A percentile compares a stretch with the other conserved stretches of the same genome.
These are phyloP conservation scores for Orychophragmus violaceus DNA, from an alignment of 345 rosid genomes.

Conservation along the genomic window DNA sequence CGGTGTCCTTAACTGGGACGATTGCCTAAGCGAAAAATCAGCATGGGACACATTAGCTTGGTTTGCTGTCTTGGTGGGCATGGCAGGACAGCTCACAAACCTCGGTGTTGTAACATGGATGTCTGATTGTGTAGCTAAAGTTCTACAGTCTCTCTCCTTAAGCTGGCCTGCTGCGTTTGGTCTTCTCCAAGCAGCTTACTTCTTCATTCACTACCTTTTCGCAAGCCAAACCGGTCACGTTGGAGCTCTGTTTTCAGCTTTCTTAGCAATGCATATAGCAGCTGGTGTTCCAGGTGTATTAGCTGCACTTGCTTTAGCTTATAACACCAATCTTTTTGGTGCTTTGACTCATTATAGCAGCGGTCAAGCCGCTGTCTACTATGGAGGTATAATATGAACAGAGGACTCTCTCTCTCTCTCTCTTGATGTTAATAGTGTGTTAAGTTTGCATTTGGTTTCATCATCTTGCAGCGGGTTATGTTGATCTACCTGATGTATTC, in stretches of 20 bases:
- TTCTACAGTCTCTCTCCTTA: constrained; percentile 63
- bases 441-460: neutral
- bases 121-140: constrained; percentile 66
- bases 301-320: constrained; percentile 86
- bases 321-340: constrained; percentile 88
- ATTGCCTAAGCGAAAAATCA: constrained; percentile 88
- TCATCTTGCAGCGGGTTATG: constrained; percentile 67
- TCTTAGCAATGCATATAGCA: constrained; percentile 93
- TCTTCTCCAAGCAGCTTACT: constrained; percentile 87
- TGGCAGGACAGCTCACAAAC: constrained; percentile 93
- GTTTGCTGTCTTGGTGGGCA: constrained; percentile 90
- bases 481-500: constrained; percentile 83
- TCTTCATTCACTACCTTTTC: constrained; percentile 86
- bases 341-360: constrained; percentile 96
- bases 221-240: constrained; percentile 98
- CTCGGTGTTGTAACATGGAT: constrained; percentile 86
- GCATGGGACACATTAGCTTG: constrained; percentile 98
- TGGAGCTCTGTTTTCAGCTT: constrained; percentile 90
- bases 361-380: constrained; percentile 97
- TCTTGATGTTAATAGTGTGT: neutral
- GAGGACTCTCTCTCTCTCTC: neutral
- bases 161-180: constrained; percentile 90
- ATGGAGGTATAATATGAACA: constrained; percentile 53
- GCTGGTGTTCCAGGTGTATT: constrained; percentile 83
- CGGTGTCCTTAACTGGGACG: constrained; percentile 97